Conservation (phyloP, 2,329 filamentous ascomycete genomes). For the Neopestalotiopsis rosae region DNA sequence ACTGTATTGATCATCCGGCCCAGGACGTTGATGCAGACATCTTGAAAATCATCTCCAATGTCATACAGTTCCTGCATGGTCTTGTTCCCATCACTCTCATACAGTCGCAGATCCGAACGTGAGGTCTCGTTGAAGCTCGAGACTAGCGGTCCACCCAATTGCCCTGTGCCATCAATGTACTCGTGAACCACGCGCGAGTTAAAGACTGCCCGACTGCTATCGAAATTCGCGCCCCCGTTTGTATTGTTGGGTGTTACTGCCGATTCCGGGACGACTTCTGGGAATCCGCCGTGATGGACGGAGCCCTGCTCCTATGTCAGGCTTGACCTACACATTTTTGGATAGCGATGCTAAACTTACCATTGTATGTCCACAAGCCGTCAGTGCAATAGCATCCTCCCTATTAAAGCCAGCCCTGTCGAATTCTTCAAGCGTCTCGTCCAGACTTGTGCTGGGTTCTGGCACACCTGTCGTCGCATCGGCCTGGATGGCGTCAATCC, state of each 20-base stretch:
- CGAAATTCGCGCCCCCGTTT: conserved; percentile 32
- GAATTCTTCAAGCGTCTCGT: conserved; percentile 33
- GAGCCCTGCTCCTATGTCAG: conserved; percentile 24
- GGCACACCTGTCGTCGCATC: conserved; percentile 35
- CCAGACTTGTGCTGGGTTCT: conserved; percentile 29
- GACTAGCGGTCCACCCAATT: conserved; percentile 30
- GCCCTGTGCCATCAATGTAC: conserved; percentile 31
- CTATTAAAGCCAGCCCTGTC: conserved; percentile 31
- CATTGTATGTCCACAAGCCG: conserved; percentile 35
- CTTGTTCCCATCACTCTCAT: conserved; percentile 32
- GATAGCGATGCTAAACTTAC: neutral
- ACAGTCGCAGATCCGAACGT: conserved; percentile 35
- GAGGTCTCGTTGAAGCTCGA: conserved; percentile 32
- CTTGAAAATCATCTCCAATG: conserved; percentile 28
- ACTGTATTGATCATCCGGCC: conserved; percentile 35
- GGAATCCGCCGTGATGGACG: conserved; percentile 34
- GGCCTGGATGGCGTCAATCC: conserved; percentile 31
- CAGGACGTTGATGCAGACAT: conserved; percentile 31
- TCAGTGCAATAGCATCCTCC: conserved; percentile 31
- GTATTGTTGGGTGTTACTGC: conserved; percentile 29
- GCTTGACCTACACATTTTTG: neutral
- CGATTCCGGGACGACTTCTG: conserved; percentile 27
- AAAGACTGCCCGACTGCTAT: conserved; percentile 27
- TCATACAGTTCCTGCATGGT: conserved; percentile 33
- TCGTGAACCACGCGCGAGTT: conserved; percentile 30